Evolutionary conservation across 352 stramenopile genomes (phyloP).

Genomic region (Globisporangium barbulae): DNA sequence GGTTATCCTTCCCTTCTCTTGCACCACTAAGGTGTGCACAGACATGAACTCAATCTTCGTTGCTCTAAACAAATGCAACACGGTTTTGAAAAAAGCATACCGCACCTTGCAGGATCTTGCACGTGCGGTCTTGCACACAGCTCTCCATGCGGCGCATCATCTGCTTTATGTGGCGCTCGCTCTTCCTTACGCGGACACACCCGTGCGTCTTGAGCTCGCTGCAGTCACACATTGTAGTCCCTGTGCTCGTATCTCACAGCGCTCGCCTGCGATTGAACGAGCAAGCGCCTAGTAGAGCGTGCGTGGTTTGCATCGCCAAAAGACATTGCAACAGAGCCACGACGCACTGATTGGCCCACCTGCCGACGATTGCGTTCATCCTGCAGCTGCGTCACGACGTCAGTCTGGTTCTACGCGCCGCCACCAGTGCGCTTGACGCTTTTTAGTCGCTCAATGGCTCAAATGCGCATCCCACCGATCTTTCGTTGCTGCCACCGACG

Average conservation of each 20-base stretch:
- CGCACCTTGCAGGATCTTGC: conserved; percentile 78
- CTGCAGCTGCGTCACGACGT: conserved; percentile 52
- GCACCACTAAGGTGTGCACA: conserved; percentile 32
- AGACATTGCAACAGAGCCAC: too few relatives aligned
- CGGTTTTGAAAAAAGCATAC: neutral
- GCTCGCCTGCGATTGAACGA: conserved; percentile 41
- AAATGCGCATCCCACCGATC: neutral
- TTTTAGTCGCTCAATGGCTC: too few relatives aligned
- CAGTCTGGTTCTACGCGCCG: conserved; percentile 32
- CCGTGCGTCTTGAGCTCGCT: too few relatives aligned
- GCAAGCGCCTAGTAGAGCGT: too few relatives aligned
- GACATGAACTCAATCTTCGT: too few relatives aligned
- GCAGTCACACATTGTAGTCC: too few relatives aligned
- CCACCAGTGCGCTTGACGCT: neutral
- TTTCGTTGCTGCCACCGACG: neutral
- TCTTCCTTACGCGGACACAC: too few relatives aligned
- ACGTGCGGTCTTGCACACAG: conserved; percentile 82
- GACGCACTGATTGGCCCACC: conserved; percentile 12
- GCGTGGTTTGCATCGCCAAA: neutral
- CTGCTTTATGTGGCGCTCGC: too few relatives aligned
- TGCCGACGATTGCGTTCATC: conserved; percentile 57
- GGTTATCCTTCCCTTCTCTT: conserved; percentile 71
- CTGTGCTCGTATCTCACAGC: too few relatives aligned
- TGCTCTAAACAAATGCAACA: too few relatives aligned
- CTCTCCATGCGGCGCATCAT: too few relatives aligned